phyloP scores from a whole-genome alignment of 495 filamentous ascomycete species.

The Neurospora sp. region DNA sequence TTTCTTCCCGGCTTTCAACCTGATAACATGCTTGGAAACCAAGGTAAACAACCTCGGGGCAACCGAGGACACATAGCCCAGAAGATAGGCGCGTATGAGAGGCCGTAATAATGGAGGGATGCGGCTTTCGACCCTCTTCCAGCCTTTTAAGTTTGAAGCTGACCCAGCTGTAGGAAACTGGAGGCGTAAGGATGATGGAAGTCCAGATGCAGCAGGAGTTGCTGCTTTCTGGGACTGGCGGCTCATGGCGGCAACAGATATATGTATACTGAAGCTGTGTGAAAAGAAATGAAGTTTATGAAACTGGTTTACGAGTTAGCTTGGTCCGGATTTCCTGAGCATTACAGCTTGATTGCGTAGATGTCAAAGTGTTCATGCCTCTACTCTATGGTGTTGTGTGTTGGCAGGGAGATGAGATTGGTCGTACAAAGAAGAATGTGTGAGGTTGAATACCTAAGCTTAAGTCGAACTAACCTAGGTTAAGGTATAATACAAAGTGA shows the following conservation, averaged over 20 bases:
- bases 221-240: background rate
- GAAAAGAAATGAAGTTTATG: background rate
- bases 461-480: background rate
- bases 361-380: background rate
- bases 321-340: background rate
- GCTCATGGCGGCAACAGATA: background rate
- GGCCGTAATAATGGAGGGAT: constrained; percentile 44
- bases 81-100: constrained; percentile 59
- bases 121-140: constrained; percentile 21
- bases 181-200: background rate
- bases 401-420: background rate
- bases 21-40: constrained; percentile 34
- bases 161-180: background rate
- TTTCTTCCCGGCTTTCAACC: constrained; percentile 32
- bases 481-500: background rate
- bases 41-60: constrained; percentile 55
- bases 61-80: constrained; percentile 65
- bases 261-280: background rate
- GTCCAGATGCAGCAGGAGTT: background rate
- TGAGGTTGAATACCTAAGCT: background rate
- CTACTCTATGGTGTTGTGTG: background rate
- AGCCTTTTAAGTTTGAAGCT: constrained; percentile 6
- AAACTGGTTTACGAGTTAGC: background rate
- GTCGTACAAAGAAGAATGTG: background rate
- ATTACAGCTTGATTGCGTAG: background rate